Evolutionary conservation across 179 eudicot genomes (phyloP).

Genomic region (Nepenthes alata): DNA sequence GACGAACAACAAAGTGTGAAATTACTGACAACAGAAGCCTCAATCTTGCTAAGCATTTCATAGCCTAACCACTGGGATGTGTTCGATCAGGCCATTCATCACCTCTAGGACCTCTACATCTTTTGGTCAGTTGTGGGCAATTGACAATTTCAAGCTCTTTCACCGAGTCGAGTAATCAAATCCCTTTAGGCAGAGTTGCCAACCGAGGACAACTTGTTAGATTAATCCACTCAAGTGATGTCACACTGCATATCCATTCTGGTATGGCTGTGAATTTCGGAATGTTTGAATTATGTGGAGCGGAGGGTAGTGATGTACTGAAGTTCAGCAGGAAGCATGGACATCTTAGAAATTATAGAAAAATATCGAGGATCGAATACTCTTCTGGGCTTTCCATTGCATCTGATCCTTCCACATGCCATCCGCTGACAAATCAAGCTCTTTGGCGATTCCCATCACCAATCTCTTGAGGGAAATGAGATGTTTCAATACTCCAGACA

Average conservation of each 20-base stretch:
- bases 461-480: conserved; percentile 10
- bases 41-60: no score
- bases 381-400: conserved; percentile 16
- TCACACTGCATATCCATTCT: conserved; percentile 23
- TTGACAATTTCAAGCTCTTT: neutral
- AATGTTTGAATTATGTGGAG: neutral
- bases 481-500: conserved; percentile 8
- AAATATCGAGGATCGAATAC: conserved; percentile 1
- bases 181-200: conserved; percentile 8
- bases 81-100: conserved; percentile 5
- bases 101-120: neutral
- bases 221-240: conserved; percentile 6
- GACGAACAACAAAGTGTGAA: no score
- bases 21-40: no score
- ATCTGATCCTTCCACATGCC: neutral
- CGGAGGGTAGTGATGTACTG: conserved; percentile 2
- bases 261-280: neutral
- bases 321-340: conserved; percentile 7
- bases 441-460: neutral
- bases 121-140: neutral
- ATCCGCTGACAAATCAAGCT: conserved; percentile 4
- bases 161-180: conserved; percentile 17
- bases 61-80: neutral
- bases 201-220: neutral
- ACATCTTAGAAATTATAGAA: neutral